Percentiles rank a stretch among this genome's conserved stretches.
phyloP scores from a whole-genome alignment of 2,329 filamentous ascomycete species.

The Talaromyces sp. region DNA sequence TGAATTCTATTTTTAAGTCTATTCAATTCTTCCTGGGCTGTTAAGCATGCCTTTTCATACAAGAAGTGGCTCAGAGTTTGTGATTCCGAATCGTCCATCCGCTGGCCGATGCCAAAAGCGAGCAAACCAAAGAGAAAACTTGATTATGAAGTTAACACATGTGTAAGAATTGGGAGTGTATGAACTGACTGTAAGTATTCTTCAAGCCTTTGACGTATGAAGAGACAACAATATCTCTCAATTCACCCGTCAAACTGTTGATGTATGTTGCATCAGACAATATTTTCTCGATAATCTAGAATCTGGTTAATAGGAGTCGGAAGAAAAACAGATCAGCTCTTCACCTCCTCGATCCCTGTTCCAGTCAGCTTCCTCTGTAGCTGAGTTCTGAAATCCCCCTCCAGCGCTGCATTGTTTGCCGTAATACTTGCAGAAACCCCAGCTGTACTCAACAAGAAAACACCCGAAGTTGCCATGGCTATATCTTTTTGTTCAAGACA shows the following conservation, averaged over 20 bases:
- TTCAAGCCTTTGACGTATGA: constrained; percentile 24
- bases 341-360: constrained; percentile 18
- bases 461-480: constrained; percentile 45
- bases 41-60: too few species aligned
- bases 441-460: constrained; percentile 43
- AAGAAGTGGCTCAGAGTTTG: not conserved
- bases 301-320: constrained; percentile 1
- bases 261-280: constrained; percentile 38
- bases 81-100: constrained; percentile 9
- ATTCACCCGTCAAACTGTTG: constrained; percentile 18
- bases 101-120: constrained; percentile 2
- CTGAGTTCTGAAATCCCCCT: constrained; percentile 26
- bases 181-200: constrained; percentile 21
- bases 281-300: constrained; percentile 37
- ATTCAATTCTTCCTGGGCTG: too few species aligned
- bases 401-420: constrained; percentile 31
- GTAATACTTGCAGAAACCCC: constrained; percentile 38
- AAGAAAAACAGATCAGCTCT: not conserved
- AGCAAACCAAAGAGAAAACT: constrained; percentile 9
- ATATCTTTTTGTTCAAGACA: constrained; percentile 41
- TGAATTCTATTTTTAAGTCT: not conserved
- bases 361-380: constrained; percentile 26
- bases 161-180: not conserved
- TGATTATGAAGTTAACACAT: not conserved
- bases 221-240: constrained; percentile 21